Conservation (phyloP, 2,329 filamentous ascomycete genomes). For the Stachybotrys elegans region DNA sequence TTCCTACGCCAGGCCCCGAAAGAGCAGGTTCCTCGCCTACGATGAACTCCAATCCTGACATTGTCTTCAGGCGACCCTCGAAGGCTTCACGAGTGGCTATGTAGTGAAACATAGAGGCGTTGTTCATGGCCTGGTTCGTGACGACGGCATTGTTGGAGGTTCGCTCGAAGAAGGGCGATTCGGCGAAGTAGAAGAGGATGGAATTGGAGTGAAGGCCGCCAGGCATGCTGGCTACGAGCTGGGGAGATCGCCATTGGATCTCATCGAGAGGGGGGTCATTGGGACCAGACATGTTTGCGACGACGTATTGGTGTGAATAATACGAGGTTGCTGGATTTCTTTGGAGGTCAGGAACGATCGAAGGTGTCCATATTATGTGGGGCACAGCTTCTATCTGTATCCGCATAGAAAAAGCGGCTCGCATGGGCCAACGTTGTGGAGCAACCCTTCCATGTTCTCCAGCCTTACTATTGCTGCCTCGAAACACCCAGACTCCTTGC, state of each 20-base stretch:
- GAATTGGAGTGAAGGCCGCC: constrained; percentile 60
- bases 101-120: constrained; percentile 50
- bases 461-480: too few species aligned
- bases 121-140: constrained; percentile 57
- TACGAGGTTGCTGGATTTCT: too few species aligned
- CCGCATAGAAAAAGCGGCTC: too few species aligned
- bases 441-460: not conserved
- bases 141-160: constrained; percentile 64
- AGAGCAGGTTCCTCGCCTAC: constrained; percentile 62
- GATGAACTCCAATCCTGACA: constrained; percentile 63
- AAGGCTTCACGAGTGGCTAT: constrained; percentile 59
- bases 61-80: constrained; percentile 56
- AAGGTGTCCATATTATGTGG: too few species aligned
- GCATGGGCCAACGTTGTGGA: too few species aligned
- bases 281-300: constrained; percentile 33
- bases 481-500: too few species aligned
- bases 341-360: too few species aligned
- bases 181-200: constrained; percentile 63
- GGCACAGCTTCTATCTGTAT: not conserved
- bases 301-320: not conserved
- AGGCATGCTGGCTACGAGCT: constrained; percentile 42
- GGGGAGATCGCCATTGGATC: constrained; percentile 59
- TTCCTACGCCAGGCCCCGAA: constrained; percentile 58
- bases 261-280: constrained; percentile 57
- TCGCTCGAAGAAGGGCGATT: constrained; percentile 63